Base-by-base conservation (phyloP, 352 stramenopile species). In the Globisporangium rhizosaccharum region DNA sequence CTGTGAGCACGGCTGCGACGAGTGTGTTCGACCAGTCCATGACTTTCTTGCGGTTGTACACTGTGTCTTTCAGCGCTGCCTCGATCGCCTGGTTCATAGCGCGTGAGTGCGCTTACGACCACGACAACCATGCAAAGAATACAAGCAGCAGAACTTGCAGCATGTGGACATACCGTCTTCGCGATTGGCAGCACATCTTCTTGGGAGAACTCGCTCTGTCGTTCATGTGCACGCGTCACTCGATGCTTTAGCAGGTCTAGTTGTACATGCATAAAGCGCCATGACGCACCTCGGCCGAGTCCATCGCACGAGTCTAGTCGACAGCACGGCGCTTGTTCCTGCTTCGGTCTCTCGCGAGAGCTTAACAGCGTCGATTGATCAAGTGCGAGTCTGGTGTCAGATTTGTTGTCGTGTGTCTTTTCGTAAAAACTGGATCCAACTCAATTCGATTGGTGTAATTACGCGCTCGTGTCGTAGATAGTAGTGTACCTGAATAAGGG, bases 11-110 rank as follows among this genome's bases (percentile, higher is more conserved):
- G n/a, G 75, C 67, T 2, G 83, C 83, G 45, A 93, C 83, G 26
- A 93, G 72, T 39, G 83, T 79, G 54, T 93, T 93, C 59, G 79
- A 88, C 83, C 83, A 93, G 67, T 93, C 83, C 52, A 91, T 72
- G 33, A 91, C 83, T 44, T 93, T 93, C 61, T 93, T 93, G 62
- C 81, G 72, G 57, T 89, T 93, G 73, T 93, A 93, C 41, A 91
- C 79, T 0, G 81, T 88, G 65, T 91, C 83, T 50, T 93, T 93
- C 14, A 93, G 62, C 23, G 79, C 73, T 26, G 75, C 62, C 51
- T 93, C 83, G 57, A 93, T 93, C 30, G 82, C 79, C 79, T 89
- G 44, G 14, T 8, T 17, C 3, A 18, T 12, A 45, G 33, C 25
- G 53, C 42, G 6, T n/a, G 18, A 23, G 47, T 14, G 14, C 45